phyloP scores from a whole-genome alignment of 768 basidiomycete genomes.

The Kwoniella europaea region DNA sequence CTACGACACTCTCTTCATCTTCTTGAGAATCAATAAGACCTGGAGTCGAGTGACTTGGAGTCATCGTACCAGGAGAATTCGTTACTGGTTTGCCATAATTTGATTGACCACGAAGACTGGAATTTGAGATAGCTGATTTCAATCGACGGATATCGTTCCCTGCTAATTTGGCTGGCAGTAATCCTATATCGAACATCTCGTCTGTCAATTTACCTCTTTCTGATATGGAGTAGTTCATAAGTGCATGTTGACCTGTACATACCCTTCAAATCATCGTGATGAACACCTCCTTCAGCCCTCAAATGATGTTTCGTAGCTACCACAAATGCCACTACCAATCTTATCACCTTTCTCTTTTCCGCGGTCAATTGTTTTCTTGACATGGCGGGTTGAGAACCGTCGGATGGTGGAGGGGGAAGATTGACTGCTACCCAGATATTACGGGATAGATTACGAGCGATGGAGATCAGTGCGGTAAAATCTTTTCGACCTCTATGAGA shows the following conservation, averaged over 20 bases:
- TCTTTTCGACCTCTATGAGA: conserved; percentile 82
- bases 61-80: conserved; percentile 11
- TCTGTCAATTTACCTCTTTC: no score
- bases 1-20: conserved; percentile 36
- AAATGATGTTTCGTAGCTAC: conserved; percentile 70
- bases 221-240: background rate
- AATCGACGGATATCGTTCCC: conserved; percentile 26
- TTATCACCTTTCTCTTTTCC: conserved; percentile 72
- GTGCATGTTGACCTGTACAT: conserved; percentile 2
- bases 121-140: conserved; percentile 19
- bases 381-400: conserved; percentile 53
- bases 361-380: conserved; percentile 51
- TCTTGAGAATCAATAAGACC: background rate
- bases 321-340: conserved; percentile 72
- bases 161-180: conserved; percentile 61
- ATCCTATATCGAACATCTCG: conserved; percentile 58
- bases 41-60: conserved; percentile 3
- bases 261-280: conserved; percentile 77
- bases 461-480: conserved; percentile 73
- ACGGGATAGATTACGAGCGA: conserved; percentile 57
- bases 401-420: conserved; percentile 60
- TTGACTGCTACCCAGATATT: conserved; percentile 61
- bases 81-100: conserved; percentile 1
- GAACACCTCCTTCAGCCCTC: conserved; percentile 65
- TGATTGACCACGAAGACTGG: background rate